Evolutionary conservation across 129 eudicot species (phyloP).

Genomic region (Calendula officinalis): DNA sequence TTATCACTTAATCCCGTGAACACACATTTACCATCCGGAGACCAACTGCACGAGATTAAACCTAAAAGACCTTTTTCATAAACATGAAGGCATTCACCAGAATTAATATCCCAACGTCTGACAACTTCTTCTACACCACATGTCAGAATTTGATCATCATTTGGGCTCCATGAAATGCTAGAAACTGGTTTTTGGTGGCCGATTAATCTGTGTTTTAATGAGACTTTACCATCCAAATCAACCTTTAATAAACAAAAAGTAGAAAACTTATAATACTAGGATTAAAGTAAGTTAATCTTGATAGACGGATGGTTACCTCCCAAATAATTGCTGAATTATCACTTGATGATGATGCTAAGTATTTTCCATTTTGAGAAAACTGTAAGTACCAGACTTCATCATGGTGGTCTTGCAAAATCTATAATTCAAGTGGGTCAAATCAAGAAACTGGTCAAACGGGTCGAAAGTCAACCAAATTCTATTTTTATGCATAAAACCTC

Average conservation of each 20-base stretch:
- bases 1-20: constrained; percentile 67
- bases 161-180: constrained; percentile 69
- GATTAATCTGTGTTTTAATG: constrained; percentile 51
- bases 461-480: not conserved
- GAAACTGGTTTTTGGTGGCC: constrained; percentile 83
- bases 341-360: constrained; percentile 83
- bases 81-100: constrained; percentile 76
- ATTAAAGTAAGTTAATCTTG: not conserved
- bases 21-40: constrained; percentile 63
- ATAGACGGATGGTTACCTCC: constrained; percentile 54
- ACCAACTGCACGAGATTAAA: constrained; percentile 74
- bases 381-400: constrained; percentile 93
- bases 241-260: constrained; percentile 37
- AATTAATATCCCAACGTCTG: constrained; percentile 67
- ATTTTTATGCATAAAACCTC: not conserved
- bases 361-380: constrained; percentile 82
- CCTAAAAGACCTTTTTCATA: constrained; percentile 67
- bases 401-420: constrained; percentile 69
- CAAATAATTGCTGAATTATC: constrained; percentile 84
- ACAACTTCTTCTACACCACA: constrained; percentile 72
- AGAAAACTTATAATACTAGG: not conserved
- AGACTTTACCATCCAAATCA: constrained; percentile 43
- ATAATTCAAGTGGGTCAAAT: constrained; percentile 4
- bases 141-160: constrained; percentile 65
- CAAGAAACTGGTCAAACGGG: not conserved